Evolutionary conservation across 1,284 basidiomycete species (phyloP).

Genomic region (Apiotrichum siamense): DNA sequence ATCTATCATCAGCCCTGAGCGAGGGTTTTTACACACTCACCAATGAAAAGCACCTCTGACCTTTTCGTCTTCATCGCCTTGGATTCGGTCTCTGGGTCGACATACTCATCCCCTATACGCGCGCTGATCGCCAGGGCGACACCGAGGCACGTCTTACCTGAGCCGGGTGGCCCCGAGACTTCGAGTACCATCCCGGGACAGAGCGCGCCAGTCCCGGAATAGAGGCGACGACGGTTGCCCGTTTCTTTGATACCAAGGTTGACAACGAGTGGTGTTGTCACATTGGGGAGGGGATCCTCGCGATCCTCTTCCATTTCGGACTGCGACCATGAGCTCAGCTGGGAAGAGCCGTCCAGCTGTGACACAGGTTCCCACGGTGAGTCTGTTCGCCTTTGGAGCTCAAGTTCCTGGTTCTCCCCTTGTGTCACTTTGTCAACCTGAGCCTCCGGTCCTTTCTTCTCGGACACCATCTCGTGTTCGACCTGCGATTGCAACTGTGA

Average conservation of each 20-base stretch:
- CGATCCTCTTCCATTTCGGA: too few species aligned
- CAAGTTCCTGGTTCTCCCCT: constrained; percentile 15
- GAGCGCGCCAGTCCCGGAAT: constrained; percentile 15
- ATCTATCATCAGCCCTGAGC: constrained; percentile 22
- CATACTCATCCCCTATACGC: constrained; percentile 12
- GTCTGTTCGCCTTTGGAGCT: background rate
- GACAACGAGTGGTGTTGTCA: too few species aligned
- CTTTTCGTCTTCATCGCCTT: constrained; percentile 5
- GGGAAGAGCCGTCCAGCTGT: too few species aligned
- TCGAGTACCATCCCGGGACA: constrained; percentile 41
- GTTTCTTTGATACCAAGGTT: too few species aligned
- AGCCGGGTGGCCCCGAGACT: constrained; percentile 42
- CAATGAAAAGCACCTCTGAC: constrained; percentile 42
- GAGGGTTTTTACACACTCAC: constrained; percentile 18
- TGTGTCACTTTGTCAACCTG: too few species aligned
- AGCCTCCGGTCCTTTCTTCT: too few species aligned
- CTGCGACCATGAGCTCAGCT: too few species aligned
- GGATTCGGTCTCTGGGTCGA: too few species aligned
- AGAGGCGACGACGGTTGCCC: too few species aligned
- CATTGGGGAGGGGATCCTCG: too few species aligned
- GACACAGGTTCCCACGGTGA: too few species aligned
- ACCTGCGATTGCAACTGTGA: background rate
- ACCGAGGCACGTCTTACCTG: constrained; percentile 38
- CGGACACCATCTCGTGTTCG: too few species aligned
- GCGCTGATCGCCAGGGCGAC: constrained; percentile 35